Evolutionary conservation across 2,329 filamentous ascomycete genomes (phyloP), one percentile per base, ranked within the genome.

Genomic region (Sarocladium kiliense): DNA sequence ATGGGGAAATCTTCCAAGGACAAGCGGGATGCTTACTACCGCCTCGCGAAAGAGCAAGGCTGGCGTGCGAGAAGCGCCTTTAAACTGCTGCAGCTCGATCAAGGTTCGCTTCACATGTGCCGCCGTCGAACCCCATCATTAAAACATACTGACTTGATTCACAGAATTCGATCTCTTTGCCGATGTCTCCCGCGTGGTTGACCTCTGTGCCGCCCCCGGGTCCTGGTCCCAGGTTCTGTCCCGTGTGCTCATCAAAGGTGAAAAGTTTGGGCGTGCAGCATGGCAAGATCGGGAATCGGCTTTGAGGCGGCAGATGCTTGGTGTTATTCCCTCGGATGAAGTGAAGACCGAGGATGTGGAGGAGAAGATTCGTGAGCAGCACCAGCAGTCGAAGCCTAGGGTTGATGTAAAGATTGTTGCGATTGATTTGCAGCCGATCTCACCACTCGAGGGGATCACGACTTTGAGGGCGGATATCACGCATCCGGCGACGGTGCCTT

Each of bases 1-100:
- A 96, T 96, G 92, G 92, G 92, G 1, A 97, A 97, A 71, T 96
- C 94, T 1, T 97, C 93, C 49, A 99, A 99, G 73, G 94, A 99
- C 68, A 99, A 99, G 75, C 89, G 94, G 54, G 94, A 99, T 71
- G 92, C 92, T 45, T 99, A 99, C 74, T 99, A 99, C 68, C 85
- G 94, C 54, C 88, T 99, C 9, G 94, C 94, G 18, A 99, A 99
- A 74, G 94, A 99, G 72, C 94, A 99, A 77, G 95, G 95, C 60
- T 99, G 94, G 93, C 89, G 94, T 34, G 94, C 94, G 26, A 84
- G 94, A 56, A 96, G 91, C 62, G 94, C 94, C 9, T 99, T 97
- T 77, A 99, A 99, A 73, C 83, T 99, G 23, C 84, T 99, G 12
- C 94, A 99, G 71, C 84, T 99, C 23, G 92, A 99, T 69, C 91